Percentiles rank a stretch among this genome's conserved stretches.
phyloP scores from a whole-genome alignment of 768 basidiomycete species.

The Pseudohyphozyma bogoriensis region DNA sequence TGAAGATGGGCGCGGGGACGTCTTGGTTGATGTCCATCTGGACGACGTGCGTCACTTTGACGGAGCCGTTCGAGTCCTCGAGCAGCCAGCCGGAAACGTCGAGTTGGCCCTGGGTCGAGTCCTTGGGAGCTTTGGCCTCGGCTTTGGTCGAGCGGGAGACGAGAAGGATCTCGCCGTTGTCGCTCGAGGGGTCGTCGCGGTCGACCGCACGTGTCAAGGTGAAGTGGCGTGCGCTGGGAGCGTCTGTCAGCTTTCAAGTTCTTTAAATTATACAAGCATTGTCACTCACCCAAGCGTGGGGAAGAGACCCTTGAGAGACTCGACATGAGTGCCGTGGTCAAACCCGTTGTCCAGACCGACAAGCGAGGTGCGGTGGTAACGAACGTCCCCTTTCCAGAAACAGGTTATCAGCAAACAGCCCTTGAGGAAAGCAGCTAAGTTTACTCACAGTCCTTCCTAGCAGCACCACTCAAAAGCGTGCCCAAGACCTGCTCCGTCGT shows the following conservation, averaged over 20 bases:
- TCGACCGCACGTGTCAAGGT: conserved; percentile 10
- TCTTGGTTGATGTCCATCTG: not conserved
- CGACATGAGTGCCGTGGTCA: conserved; percentile 18
- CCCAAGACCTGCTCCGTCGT: conserved; percentile 28
- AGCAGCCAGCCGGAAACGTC: conserved; percentile 14
- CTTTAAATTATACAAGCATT: too few relatives aligned
- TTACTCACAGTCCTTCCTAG: conserved; percentile 25
- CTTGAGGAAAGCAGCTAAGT: not conserved
- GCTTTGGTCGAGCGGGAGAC: conserved; percentile 11
- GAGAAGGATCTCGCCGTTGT: conserved; percentile 14
- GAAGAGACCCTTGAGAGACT: conserved; percentile 26
- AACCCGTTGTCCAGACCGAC: conserved; percentile 18
- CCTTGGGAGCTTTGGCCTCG: conserved; percentile 1
- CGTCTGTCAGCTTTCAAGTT: not conserved
- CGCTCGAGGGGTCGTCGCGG: conserved; percentile 14
- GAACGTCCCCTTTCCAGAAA: conserved; percentile 10
- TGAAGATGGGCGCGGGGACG: conserved; percentile 7
- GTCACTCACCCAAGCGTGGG: conserved; percentile 12
- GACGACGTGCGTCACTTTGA: conserved; percentile 7
- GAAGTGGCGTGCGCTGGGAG: conserved; percentile 6
- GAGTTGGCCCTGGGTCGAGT: not conserved
- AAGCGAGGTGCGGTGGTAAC: conserved; percentile 4
- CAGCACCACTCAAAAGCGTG: conserved; percentile 14
- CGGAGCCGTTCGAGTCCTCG: not conserved
- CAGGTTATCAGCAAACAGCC: too few relatives aligned